Evolutionary conservation across 169 alveolate genomes (phyloP), one percentile per base, ranked within the genome.

Genomic region (Plasmodium inui): DNA sequence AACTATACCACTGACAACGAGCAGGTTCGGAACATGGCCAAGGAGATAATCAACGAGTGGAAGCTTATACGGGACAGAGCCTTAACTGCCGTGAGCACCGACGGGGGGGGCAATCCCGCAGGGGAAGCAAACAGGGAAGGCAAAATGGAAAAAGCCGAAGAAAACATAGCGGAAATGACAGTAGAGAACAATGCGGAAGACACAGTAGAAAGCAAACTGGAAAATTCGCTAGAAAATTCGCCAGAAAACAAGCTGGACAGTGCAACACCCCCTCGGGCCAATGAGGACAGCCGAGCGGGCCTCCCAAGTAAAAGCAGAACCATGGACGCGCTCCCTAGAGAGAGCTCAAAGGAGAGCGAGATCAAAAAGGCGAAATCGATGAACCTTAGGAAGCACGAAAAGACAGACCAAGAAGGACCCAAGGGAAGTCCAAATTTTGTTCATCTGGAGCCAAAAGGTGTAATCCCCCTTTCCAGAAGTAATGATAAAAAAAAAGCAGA

Each of bases 21-120:
- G 17, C 32, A 55, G 32, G 84, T 79, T 57, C 30, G 12, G 72
- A 39, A 57, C 46, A 12, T 81, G 12, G 94, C 94, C 44, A 67
- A 50, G 50, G 88, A 22, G 32, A 22, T 89, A 44, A 71, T 89
- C 46, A 30, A 78, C 44, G 73, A 89, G 37, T 89, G 94, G 94
- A 79, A 81, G n/a, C 37, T 30, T 37, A 70, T 89, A 9, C 85
- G 94, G 19, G 94, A 89, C 17, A 39, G 67, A 12, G 73, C 90
- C 4, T 37, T 89, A 70, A 89, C 44, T 41, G 84, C 39, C 12
- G 82, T 41, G 50, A 19, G 79, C 10, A 55, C 2, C 17, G 46
- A 39, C 3, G 10, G 32, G 19, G 14, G 53, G 26, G 76, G 34
- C 6, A 5, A 55, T 5, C 0, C 34, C 0, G n/a, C 12, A 6